Evolutionary conservation across 208 protist genomes (phyloP), one percentile per base, ranked within the genome.

Genomic region (Leishmania gerbilli): DNA sequence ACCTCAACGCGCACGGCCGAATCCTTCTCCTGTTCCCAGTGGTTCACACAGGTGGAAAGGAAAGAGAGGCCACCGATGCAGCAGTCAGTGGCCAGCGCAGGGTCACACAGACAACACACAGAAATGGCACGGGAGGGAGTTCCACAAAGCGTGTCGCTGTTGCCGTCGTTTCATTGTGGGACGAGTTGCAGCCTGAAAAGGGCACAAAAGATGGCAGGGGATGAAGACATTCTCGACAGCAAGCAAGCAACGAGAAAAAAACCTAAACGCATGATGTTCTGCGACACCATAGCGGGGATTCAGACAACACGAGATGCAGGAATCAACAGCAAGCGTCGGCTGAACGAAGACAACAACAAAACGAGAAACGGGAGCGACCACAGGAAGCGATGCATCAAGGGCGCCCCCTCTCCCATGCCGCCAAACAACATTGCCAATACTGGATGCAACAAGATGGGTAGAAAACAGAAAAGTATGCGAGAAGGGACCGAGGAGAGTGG

Each of bases 311-410:
- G 15, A 8, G 3, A 68, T 6, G 5, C 4, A 21, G 15, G 11
- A 40, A 68, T 40, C 3, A 68, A 40, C 31, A 68, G 62, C 51
- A 31, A 78, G 74, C 62, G 65, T 19, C 19, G 17, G 9, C 7
- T 60, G 74, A 62, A 34, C 47, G 74, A 64, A 55, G 76, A 75
- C 65, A 76, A 67, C 75, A 79, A 40, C 42, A 45, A 45, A 45
- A 45, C 42, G 34, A 80, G n/a, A 74, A 76, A 79, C 27, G 31
- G 31, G 31, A 68, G 62, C 9, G 11, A 4, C 2, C 45, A 4
- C 37, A 31, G 24, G 17, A 58, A 6, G 51, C 5, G 15, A 55
- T 55, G 51, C 17, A 21, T 21, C 51, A 55, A 13, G 51, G 9
- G 8, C 45, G 45, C 45, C 45, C 0, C 8, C 9, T 49, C 45